phyloP scores from a whole-genome alignment of 140 eudicot genomes.

The Erigeron philadelphicus region DNA sequence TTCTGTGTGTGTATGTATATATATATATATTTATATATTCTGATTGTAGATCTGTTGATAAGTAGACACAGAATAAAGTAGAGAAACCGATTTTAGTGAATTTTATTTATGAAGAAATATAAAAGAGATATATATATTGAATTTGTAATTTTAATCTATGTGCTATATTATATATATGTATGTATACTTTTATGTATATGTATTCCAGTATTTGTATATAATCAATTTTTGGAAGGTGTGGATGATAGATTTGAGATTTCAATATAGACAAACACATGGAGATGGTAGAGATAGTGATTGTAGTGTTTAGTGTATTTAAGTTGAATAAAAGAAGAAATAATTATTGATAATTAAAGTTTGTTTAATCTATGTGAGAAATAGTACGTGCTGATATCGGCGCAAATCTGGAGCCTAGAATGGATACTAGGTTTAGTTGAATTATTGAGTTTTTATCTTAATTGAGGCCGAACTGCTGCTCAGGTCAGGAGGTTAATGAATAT shows the following conservation, averaged over 20 bases:
- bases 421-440: neutral
- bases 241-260: neutral
- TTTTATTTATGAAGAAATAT: too few relatives aligned
- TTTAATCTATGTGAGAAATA: neutral
- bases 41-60: conserved; percentile 12
- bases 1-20: neutral
- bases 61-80: conserved; percentile 3
- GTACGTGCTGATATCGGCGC: neutral
- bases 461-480: neutral
- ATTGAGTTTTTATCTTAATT: neutral
- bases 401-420: neutral
- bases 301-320: too few relatives aligned
- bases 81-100: neutral
- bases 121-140: too few relatives aligned
- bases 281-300: too few relatives aligned
- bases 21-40: conserved; percentile 2
- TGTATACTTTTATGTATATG: neutral
- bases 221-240: neutral
- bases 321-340: too few relatives aligned
- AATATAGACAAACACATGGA: too few relatives aligned
- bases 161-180: too few relatives aligned
- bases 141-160: too few relatives aligned
- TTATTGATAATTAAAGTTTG: too few relatives aligned
- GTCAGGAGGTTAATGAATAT: neutral
- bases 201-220: neutral